Evolutionary conservation across 1,284 basidiomycete genomes (phyloP).

Genomic region (Phellinidium pouzarii): DNA sequence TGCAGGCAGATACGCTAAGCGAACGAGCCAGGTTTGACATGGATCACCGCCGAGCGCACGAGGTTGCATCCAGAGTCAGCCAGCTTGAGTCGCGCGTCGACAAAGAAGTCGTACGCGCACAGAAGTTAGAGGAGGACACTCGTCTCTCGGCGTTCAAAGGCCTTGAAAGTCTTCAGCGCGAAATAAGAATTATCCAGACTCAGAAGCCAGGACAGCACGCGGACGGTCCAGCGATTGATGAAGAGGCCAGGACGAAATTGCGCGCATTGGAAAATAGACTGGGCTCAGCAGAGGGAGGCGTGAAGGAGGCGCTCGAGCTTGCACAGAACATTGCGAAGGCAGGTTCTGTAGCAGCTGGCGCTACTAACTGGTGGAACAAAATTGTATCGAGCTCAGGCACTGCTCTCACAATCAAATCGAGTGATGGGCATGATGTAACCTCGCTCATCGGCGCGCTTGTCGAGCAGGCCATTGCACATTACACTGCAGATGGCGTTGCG

Average conservation of each 20-base stretch:
- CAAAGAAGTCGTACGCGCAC: conserved; percentile 43
- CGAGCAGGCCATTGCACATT: conserved; percentile 58
- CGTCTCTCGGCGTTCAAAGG: conserved; percentile 39
- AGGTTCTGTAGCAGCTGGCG: conserved; percentile 27
- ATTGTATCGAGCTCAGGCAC: conserved; percentile 31
- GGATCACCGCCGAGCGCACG: conserved; percentile 40
- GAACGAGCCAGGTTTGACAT: conserved; percentile 44
- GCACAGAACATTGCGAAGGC: conserved; percentile 44
- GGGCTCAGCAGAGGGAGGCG: conserved; percentile 56
- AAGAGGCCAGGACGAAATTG: conserved; percentile 51
- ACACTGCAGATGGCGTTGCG: conserved; percentile 68
- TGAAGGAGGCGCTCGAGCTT: conserved; percentile 64
- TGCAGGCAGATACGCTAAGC: conserved; percentile 49
- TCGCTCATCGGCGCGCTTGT: conserved; percentile 68
- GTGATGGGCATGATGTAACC: conserved; percentile 72
- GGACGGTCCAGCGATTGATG: conserved; percentile 31
- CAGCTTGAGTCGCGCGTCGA: conserved; percentile 52
- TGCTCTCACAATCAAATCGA: conserved; percentile 60
- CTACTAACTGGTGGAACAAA: conserved; percentile 51
- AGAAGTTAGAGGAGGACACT: conserved; percentile 48
- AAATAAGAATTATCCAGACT: conserved; percentile 41
- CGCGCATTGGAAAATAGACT: conserved; percentile 55
- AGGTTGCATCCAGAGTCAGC: conserved; percentile 45
- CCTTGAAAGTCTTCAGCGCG: conserved; percentile 44
- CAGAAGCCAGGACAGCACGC: conserved; percentile 32